Evolutionary conservation across 2,329 filamentous ascomycete species (phyloP).

Genomic region (Fusarium sp.): DNA sequence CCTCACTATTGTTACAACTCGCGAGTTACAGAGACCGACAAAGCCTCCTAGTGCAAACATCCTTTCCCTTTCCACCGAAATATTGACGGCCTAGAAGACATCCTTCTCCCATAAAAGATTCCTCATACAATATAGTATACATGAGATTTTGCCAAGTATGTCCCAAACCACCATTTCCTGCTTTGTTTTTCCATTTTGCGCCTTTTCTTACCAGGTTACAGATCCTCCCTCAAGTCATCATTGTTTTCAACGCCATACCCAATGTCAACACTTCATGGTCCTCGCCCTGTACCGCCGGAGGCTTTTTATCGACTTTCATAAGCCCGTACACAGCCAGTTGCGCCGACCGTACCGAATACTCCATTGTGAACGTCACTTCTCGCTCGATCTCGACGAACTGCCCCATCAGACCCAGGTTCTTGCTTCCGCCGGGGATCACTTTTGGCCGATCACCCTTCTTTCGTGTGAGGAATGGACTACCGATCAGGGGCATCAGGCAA

Average conservation of each 20-base stretch:
- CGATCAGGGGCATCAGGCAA: slow-evolving; percentile 46
- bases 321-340: slow-evolving; percentile 47
- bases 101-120: background rate
- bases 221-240: slow-evolving; percentile 40
- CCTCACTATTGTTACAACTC: background rate
- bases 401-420: slow-evolving; percentile 47
- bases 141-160: background rate
- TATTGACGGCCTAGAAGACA: background rate
- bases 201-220: background rate
- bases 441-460: slow-evolving; percentile 47
- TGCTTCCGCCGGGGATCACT: slow-evolving; percentile 44
- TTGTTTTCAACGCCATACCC: slow-evolving; percentile 47
- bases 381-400: slow-evolving; percentile 49
- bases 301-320: slow-evolving; percentile 42
- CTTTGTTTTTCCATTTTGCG: slow-evolving; percentile 21
- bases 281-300: slow-evolving; percentile 41
- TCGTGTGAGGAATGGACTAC: slow-evolving; percentile 45
- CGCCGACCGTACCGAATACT: slow-evolving; percentile 47
- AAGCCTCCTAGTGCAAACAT: background rate
- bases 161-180: background rate
- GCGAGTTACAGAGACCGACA: background rate
- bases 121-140: background rate
- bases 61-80: background rate
- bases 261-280: slow-evolving; percentile 44
- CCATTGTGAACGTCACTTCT: slow-evolving; percentile 49